These are phyloP conservation scores for Ganoderma boninense DNA, from an alignment of 1,284 basidiomycete genomes.

Conservation along the genomic window DNA sequence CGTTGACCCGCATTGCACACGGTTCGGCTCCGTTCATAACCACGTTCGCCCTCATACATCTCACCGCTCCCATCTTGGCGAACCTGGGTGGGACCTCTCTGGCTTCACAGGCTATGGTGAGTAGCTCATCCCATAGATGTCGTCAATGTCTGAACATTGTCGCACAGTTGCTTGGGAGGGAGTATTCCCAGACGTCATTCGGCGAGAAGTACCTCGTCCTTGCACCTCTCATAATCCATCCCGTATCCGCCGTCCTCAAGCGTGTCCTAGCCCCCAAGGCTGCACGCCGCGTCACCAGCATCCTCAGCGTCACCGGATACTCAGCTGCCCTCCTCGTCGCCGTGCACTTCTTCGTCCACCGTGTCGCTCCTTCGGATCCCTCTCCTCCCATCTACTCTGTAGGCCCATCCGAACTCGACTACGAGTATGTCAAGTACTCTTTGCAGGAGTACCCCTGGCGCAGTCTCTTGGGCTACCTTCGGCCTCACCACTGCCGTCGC, in stretches of 20 bases:
- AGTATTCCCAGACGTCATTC: constrained; percentile 78
- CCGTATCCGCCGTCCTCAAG: constrained; percentile 61
- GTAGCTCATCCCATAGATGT: constrained; percentile 25
- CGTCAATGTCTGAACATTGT: neutral
- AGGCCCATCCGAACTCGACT: constrained; percentile 76
- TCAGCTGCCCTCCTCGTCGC: constrained; percentile 62
- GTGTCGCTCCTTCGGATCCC: constrained; percentile 55
- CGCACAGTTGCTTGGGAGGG: constrained; percentile 54
- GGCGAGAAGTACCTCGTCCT: constrained; percentile 72
- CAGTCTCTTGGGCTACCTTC: constrained; percentile 66
- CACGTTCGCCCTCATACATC: constrained; percentile 70
- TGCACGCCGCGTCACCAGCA: constrained; percentile 52
- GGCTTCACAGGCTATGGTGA: constrained; percentile 76
- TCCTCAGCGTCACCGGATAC: constrained; percentile 66
- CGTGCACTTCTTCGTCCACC: constrained; percentile 70
- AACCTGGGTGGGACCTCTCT: constrained; percentile 71
- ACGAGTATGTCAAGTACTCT: constrained; percentile 76
- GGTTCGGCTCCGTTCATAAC: constrained; percentile 68
- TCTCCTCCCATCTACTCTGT: constrained; percentile 59
- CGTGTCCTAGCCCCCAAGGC: constrained; percentile 53
- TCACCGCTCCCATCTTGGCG: constrained; percentile 72
- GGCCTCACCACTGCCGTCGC: constrained; percentile 60
- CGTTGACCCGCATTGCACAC: constrained; percentile 58
- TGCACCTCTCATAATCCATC: constrained; percentile 65
- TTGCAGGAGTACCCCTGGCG: constrained; percentile 66